Conservation (phyloP, 2,329 filamentous ascomycete genomes). For the Sporothrix dimorphospora region DNA sequence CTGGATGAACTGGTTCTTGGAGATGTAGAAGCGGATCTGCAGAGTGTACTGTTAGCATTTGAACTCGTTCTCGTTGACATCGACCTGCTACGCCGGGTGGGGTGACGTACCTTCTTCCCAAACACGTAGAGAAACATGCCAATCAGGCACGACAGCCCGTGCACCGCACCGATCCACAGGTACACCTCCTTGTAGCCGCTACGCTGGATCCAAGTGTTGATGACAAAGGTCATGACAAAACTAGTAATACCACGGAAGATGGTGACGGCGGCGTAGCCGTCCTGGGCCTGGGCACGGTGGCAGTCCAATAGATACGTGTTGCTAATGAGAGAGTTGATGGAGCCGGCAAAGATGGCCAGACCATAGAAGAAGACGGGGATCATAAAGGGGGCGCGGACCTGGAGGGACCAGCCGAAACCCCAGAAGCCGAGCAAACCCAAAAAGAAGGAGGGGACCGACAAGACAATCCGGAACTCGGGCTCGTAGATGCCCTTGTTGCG, state of each 20-base stretch:
- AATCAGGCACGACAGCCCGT: neutral
- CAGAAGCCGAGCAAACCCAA: conserved; percentile 44
- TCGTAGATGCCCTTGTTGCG: conserved; percentile 49
- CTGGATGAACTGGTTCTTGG: conserved; percentile 22
- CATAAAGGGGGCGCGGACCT: conserved; percentile 34
- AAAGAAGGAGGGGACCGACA: conserved; percentile 41
- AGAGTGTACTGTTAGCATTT: neutral
- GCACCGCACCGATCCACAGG: conserved; percentile 1
- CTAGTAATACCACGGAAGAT: conserved; percentile 26
- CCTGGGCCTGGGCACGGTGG: conserved; percentile 30
- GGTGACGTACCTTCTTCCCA: conserved; percentile 2
- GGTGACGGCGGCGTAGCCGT: conserved; percentile 32
- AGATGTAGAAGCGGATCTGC: conserved; percentile 27
- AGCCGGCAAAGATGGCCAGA: conserved; percentile 30
- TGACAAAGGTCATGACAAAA: conserved; percentile 32
- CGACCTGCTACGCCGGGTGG: neutral
- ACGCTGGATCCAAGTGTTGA: conserved; percentile 27
- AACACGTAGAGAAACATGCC: conserved; percentile 28
- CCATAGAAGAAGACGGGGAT: conserved; percentile 33
- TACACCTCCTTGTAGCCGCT: conserved; percentile 22
- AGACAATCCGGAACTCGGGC: conserved; percentile 49
- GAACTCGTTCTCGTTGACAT: neutral
- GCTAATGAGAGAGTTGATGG: conserved; percentile 28
- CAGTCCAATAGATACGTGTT: conserved; percentile 33
- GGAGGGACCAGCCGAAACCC: conserved; percentile 41